phyloP scores from a whole-genome alignment of 2,329 filamentous ascomycete species.

The Bipolaris cookei region DNA sequence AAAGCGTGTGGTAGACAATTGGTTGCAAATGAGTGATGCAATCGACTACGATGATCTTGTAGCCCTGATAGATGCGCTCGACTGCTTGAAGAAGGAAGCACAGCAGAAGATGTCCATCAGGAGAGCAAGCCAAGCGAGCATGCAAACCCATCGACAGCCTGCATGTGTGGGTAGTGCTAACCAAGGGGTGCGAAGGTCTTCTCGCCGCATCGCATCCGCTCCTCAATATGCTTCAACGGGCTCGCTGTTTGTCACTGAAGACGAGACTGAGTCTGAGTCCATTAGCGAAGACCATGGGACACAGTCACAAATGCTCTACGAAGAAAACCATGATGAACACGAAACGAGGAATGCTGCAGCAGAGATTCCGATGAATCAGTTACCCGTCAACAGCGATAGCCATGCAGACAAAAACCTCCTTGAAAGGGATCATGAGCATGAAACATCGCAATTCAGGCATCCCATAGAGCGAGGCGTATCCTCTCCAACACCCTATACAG shows the following conservation, averaged over 20 bases:
- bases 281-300: not conserved
- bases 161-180: not conserved
- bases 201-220: not conserved
- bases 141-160: not conserved
- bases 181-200: slow-evolving; percentile 7
- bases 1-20: slow-evolving; percentile 7
- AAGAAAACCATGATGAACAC: too few species aligned
- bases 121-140: slow-evolving; percentile 1
- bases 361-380: not conserved
- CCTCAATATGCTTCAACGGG: not conserved
- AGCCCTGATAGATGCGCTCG: slow-evolving; percentile 7
- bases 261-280: slow-evolving; percentile 2
- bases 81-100: slow-evolving; percentile 7
- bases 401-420: not conserved
- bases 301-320: not conserved
- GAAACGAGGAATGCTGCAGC: too few species aligned
- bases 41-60: slow-evolving; percentile 3
- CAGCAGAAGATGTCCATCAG: slow-evolving; percentile 4
- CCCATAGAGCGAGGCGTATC: not conserved
- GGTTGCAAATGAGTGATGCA: slow-evolving; percentile 5
- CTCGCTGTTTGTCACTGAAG: slow-evolving; percentile 2
- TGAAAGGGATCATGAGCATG: not conserved
- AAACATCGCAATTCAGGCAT: not conserved
- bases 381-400: not conserved
- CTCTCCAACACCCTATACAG: not conserved